Percentiles rank a stretch among this genome's conserved stretches.
phyloP scores from a whole-genome alignment of 176 grass and related monocot genomes.

The barley (Hordeum vulgare) region MorexV3_pseudomolecules_assembly NC_058524.1:616123980-616124479 shows the following conservation, averaged over 20 bases:
- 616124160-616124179: slow-evolving; percentile 95
- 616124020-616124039: background rate
- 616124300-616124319: background rate
- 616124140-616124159: slow-evolving; percentile 75
- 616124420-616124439: background rate
- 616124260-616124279: background rate
- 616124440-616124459: slow-evolving; percentile 4
- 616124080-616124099: background rate
- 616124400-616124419: background rate
- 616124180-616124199: slow-evolving; percentile 74
- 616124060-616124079: background rate
- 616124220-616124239: slow-evolving; percentile 8
- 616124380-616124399: slow-evolving; percentile 48
- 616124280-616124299: background rate
- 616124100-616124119: background rate
- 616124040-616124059: background rate
- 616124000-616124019: background rate
- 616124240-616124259: background rate
- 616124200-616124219: slow-evolving; percentile 62
- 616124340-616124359: slow-evolving; percentile 61
- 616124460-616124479: background rate
- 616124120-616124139: background rate
- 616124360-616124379: slow-evolving; percentile 42
- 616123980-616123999: background rate
- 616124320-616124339: slow-evolving; percentile 51